Conservation (phyloP, 371 early-diverging fungal species). For the Mortierella sp. region DNA sequence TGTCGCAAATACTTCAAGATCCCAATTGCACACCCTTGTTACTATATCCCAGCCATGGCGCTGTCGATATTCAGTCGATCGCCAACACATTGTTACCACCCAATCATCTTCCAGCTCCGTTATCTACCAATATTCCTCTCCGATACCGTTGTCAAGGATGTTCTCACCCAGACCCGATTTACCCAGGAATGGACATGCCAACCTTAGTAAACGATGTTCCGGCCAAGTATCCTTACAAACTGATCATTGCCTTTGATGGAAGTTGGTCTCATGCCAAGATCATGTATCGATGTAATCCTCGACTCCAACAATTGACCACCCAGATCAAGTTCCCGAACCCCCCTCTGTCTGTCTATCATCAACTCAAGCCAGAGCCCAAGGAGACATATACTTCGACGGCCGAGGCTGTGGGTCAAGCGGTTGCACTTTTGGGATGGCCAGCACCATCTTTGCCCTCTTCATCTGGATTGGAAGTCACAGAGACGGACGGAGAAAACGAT, state of each 20-base stretch:
- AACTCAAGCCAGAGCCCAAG: constrained; percentile 51
- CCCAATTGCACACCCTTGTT: constrained; percentile 43
- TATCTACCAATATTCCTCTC: not conserved
- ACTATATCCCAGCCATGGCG: constrained; percentile 43
- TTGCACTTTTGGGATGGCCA: constrained; percentile 47
- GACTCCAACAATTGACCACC: constrained; percentile 35
- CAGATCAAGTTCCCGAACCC: constrained; percentile 49
- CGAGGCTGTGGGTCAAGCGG: constrained; percentile 52
- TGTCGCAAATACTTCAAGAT: constrained; percentile 40
- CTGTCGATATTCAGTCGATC: constrained; percentile 32
- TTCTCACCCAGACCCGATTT: constrained; percentile 1
- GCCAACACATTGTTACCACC: not conserved
- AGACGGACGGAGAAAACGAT: too few relatives aligned
- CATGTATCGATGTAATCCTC: constrained; percentile 52
- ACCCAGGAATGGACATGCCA: too few relatives aligned
- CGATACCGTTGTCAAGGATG: constrained; percentile 38
- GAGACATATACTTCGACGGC: constrained; percentile 48
- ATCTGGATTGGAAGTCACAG: not conserved
- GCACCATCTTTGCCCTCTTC: too few relatives aligned
- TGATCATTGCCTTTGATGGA: constrained; percentile 51
- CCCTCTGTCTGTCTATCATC: constrained; percentile 48
- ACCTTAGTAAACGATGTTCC: not conserved
- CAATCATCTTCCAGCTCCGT: not conserved
- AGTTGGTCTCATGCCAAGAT: constrained; percentile 54
- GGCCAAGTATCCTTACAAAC: constrained; percentile 31